A percentile compares a stretch with the other conserved stretches of the same genome.
These are phyloP conservation scores for Strobilomyces confusus DNA, from an alignment of 768 basidiomycete genomes.

Conservation along the genomic window DNA sequence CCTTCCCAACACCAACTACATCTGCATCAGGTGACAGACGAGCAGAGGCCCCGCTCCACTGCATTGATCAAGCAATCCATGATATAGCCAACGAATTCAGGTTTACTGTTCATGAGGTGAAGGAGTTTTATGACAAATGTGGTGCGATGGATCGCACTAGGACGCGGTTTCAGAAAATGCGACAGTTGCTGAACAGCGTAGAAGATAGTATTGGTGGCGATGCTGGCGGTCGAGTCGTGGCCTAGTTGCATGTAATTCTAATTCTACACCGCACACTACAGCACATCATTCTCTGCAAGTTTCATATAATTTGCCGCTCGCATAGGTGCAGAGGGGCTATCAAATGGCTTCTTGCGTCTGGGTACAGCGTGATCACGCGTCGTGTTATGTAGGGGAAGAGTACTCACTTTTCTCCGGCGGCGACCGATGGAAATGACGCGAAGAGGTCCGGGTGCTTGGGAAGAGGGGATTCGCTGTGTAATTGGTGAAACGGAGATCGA, in stretches of 20 bases:
- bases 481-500: conserved; percentile 1
- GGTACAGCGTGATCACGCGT: conserved; percentile 10
- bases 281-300: conserved; percentile 58
- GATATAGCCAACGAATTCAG: conserved; percentile 67
- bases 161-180: conserved; percentile 64
- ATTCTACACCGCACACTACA: conserved; percentile 16
- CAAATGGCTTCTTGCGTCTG: conserved; percentile 73
- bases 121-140: conserved; percentile 71
- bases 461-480: conserved; percentile 77
- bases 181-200: conserved; percentile 38
- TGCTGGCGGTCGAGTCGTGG: not conserved
- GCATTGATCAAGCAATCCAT: conserved; percentile 60
- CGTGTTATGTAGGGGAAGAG: not conserved
- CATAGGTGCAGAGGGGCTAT: conserved; percentile 77
- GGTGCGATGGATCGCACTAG: conserved; percentile 68
- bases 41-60: conserved; percentile 39
- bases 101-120: conserved; percentile 74
- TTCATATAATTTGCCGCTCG: conserved; percentile 66
- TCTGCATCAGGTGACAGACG: conserved; percentile 8
- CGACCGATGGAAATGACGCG: conserved; percentile 91
- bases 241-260: not conserved
- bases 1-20: conserved; percentile 3
- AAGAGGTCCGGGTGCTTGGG: conserved; percentile 97
- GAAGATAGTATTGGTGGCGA: conserved; percentile 14
- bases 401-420: conserved; percentile 89